Evolutionary conservation across 805 yeast species (phyloP).

Genomic region (Teunomyces kruisii): DNA sequence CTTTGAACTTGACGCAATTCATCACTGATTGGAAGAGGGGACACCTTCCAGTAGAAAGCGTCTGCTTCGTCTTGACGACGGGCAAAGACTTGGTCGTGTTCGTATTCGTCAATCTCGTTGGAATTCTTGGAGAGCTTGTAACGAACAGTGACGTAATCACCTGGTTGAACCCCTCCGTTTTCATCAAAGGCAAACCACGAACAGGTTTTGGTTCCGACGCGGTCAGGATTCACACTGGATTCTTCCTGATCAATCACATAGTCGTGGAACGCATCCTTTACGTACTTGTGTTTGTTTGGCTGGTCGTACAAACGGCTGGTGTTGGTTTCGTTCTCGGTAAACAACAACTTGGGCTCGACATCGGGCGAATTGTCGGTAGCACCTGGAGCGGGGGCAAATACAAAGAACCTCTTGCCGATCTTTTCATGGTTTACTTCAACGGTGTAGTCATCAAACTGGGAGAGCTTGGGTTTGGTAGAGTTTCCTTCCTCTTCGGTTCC

Average conservation of each 20-base stretch:
- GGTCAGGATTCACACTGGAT: slow-evolving; percentile 66
- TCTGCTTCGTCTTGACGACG: slow-evolving; percentile 86
- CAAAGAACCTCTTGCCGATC: slow-evolving; percentile 60
- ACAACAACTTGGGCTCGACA: slow-evolving; percentile 72
- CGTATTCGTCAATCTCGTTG: slow-evolving; percentile 65
- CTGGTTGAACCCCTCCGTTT: slow-evolving; percentile 77
- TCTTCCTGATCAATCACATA: slow-evolving; percentile 61
- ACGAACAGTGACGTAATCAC: slow-evolving; percentile 82
- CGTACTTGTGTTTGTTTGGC: slow-evolving; percentile 57
- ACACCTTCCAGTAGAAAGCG: slow-evolving; percentile 84
- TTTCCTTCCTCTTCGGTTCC: slow-evolving; percentile 54
- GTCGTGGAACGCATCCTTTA: slow-evolving; percentile 92
- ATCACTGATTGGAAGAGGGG: slow-evolving; percentile 81
- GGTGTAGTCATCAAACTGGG: slow-evolving; percentile 41
- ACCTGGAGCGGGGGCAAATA: slow-evolving; percentile 82
- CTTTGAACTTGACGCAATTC: slow-evolving; percentile 81
- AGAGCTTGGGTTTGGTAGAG: slow-evolving; percentile 49
- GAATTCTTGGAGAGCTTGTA: slow-evolving; percentile 57
- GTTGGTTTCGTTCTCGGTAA: slow-evolving; percentile 91
- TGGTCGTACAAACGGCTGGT: slow-evolving; percentile 63
- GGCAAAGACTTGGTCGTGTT: slow-evolving; percentile 66
- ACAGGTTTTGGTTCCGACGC: slow-evolving; percentile 76
- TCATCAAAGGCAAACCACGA: slow-evolving; percentile 82
- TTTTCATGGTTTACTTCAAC: slow-evolving; percentile 65
- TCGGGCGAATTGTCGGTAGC: slow-evolving; percentile 56